Percentiles rank a stretch among this genome's conserved stretches.
These are phyloP conservation scores for Ophiosphaerella korrae DNA, from an alignment of 2,329 filamentous ascomycete species.

Conservation along the genomic window DNA sequence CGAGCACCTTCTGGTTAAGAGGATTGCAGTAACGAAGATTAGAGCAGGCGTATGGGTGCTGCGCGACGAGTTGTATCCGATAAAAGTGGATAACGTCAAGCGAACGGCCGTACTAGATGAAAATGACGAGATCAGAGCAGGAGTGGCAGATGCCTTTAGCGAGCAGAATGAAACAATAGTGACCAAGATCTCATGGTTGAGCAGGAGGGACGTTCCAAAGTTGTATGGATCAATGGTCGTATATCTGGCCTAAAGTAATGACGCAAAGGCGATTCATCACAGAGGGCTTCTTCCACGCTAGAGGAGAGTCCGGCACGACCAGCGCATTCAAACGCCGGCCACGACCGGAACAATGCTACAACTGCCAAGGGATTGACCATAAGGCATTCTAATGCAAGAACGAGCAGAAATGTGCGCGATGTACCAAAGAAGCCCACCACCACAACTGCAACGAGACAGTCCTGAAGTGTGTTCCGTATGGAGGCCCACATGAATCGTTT, in stretches of 20 bases:
- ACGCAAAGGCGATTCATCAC: slow-evolving; percentile 8
- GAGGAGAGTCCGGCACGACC: slow-evolving; percentile 10
- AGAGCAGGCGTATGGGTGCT: too few species aligned
- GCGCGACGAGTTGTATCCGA: slow-evolving; percentile 7
- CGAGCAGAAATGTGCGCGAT: slow-evolving; percentile 8
- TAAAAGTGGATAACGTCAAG: slow-evolving; percentile 9
- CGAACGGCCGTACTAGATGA: slow-evolving; percentile 4
- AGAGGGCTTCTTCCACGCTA: slow-evolving; percentile 12
- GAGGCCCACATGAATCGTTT: slow-evolving; percentile 8
- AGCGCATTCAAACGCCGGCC: slow-evolving; percentile 7
- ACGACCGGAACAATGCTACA: slow-evolving; percentile 10
- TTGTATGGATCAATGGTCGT: slow-evolving; percentile 7
- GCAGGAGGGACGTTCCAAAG: slow-evolving; percentile 7
- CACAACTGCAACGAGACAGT: slow-evolving; percentile 10
- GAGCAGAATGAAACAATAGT: slow-evolving; percentile 9
- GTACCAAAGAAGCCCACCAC: slow-evolving; percentile 10
- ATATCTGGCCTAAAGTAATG: slow-evolving; percentile 9
- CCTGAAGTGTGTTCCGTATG: slow-evolving; percentile 2
- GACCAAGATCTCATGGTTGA: slow-evolving; percentile 9
- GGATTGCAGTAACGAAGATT: too few species aligned
- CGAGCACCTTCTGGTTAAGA: too few species aligned
- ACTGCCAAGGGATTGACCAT: slow-evolving; percentile 12
- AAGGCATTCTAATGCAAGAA: slow-evolving; percentile 10
- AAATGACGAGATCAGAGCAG: not conserved
- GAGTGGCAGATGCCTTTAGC: slow-evolving; percentile 7